Base-by-base conservation (phyloP, 2,329 filamentous ascomycete species). In the Sclerotinia trifoliorum region DNA sequence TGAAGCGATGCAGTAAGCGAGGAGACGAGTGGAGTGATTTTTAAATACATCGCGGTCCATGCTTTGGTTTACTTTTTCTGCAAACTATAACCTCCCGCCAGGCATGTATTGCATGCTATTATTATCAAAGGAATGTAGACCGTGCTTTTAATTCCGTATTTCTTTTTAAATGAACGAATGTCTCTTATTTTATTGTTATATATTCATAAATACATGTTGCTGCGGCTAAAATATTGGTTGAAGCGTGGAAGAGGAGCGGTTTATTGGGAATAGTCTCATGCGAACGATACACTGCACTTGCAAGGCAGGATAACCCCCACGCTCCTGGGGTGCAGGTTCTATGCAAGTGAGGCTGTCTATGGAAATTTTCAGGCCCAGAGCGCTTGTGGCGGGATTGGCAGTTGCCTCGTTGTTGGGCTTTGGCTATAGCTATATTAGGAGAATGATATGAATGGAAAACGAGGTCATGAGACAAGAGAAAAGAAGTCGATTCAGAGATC, bases 211-310 rank as follows among this genome's bases (percentile, higher is more conserved):
- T n/a, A 35, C 21, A n/a, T 56, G 5, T 35, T n/a, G 13, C 35
- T 56, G 54, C 29, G 54, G 54, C 55, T 39, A n/a, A 5, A 42
- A 10, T 39, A 57, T 35, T n/a, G 11, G 52, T 15, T 42, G 19
- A 13, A 55, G 52, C 52, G 35, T 6, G 2, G 11, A 1, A 13
- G 52, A 35, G 19, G 29, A 35, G 19, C 32, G 29, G 7, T 35
- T 55, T n/a, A n/a, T 55, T 55, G 54, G 54, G 54, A 42, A 56
- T 56, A 56, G 54, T 56, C 39, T 56, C 54, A 56, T 35, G 11
- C 19, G 54, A 7, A 39, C n/a, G 15, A 42, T 42, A 42, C 39
- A 5, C 39, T 39, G 13, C 32, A 21, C 29, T 35, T 55, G 52
- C 52, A 35, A 10, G 52, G 0, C 29, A 55, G 52, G 21, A 42